Evolutionary conservation across 345 rosid genomes (phyloP), one percentile per base, ranked within the genome.

Genomic region (Aquilaria sinensis): DNA sequence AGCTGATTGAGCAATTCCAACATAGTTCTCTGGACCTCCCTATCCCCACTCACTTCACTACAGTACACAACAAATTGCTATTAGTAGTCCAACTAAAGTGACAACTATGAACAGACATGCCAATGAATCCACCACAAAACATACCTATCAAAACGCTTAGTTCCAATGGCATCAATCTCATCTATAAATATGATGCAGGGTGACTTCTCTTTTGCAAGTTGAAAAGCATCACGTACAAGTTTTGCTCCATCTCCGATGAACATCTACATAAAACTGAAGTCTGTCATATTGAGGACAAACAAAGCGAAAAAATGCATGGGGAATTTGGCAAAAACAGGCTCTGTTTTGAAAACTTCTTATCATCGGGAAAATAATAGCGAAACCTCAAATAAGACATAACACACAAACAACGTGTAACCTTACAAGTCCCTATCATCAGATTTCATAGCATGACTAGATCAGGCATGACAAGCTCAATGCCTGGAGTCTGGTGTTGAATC

Each of bases 211-310:
- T 95, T 95, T 31, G 99, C 99, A 37, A 95, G 96, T 65, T 87
- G 99, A 78, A 95, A 95, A 31, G 99, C 97, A 87, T 95, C 99
- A n/a, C 98, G 96, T 14, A 95, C 99, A 75, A 95, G 96, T 74
- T 95, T 95, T 54, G 99, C 99, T 70, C 99, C 99, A 56, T 95
- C 99, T 66, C 99, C 99, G 58, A 95, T 91, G 77, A 95, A 95
- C 99, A 95, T 95, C 99, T 91, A 71, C 56, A 83, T 23, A 49
- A 8, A 73, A 55, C 57, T 47, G 54, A 62, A 51, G 30, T 57
- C 50, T 50, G 12, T 8, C 34, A 46, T 52, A 15, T 59, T 56
- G 5, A 37, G 5, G 31, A 12, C 23, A 8, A 72, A 58, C 47
- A 3, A 58, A 45, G 31, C 12, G 43, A 31, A 53, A 41, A 14